Evolutionary conservation across 169 alveolate genomes (phyloP).

Genomic region (Eimeria tenella): DNA sequence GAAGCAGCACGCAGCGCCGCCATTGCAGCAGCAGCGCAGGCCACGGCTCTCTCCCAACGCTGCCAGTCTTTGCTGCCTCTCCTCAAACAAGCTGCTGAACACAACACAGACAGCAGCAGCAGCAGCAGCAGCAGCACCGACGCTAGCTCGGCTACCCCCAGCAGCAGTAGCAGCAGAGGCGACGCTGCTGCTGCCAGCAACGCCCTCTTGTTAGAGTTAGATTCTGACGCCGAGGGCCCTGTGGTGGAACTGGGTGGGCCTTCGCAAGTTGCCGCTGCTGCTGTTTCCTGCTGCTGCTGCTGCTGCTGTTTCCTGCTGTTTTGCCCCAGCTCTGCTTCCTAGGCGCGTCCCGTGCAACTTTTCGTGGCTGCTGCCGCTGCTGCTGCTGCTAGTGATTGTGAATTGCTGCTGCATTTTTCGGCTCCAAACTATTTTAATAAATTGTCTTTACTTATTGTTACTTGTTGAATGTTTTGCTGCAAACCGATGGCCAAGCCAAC

Average conservation of each 20-base stretch:
- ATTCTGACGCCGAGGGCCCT: constrained; percentile 25
- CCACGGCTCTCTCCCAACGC: constrained; percentile 22
- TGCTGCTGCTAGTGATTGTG: no score
- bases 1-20: constrained; percentile 32
- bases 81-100: background rate
- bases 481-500: no score
- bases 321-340: no score
- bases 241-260: constrained; percentile 31
- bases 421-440: no score
- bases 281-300: background rate
- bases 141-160: background rate
- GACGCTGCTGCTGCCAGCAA: background rate
- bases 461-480: no score
- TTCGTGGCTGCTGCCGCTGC: background rate
- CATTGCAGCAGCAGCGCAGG: constrained; percentile 26
- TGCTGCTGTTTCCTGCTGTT: background rate
- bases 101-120: constrained; percentile 7
- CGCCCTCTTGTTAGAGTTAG: background rate
- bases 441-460: no score
- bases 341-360: no score
- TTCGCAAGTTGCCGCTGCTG: background rate
- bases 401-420: no score
- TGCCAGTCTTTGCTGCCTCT: constrained; percentile 34
- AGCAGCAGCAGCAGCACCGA: background rate
- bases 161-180: background rate